phyloP scores from a whole-genome alignment of 2,329 filamentous ascomycete genomes.

The Chaetothyriales sp. region DNA sequence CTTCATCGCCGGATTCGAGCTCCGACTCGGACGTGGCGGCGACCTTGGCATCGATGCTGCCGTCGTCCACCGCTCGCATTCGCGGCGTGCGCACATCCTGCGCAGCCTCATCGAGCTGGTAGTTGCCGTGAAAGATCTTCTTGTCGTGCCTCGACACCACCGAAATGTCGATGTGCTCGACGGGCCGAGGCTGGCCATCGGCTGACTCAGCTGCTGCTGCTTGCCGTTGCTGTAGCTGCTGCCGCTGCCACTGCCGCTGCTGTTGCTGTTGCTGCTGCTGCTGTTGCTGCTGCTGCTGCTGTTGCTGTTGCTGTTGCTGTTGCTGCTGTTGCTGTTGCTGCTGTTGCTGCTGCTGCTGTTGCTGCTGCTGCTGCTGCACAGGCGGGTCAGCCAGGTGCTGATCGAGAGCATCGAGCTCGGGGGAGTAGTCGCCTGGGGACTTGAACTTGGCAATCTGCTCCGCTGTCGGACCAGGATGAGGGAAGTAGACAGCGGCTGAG shows the following conservation, averaged over 20 bases:
- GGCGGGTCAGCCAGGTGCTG: background rate
- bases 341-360: too few relatives aligned
- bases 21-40: constrained; percentile 34
- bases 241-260: too few relatives aligned
- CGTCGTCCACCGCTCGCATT: constrained; percentile 11
- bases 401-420: constrained; percentile 1
- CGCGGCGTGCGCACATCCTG: constrained; percentile 5
- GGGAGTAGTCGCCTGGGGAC: constrained; percentile 9
- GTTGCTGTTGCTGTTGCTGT: too few relatives aligned
- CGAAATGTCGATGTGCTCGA: constrained; percentile 47
- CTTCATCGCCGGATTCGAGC: constrained; percentile 29
- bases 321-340: too few relatives aligned
- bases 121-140: constrained; percentile 47
- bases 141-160: constrained; percentile 47
- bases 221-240: too few relatives aligned
- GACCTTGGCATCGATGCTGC: constrained; percentile 1
- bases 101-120: constrained; percentile 13
- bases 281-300: too few relatives aligned
- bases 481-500: constrained; percentile 51
- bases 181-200: constrained; percentile 1
- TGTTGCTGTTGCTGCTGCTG: too few relatives aligned
- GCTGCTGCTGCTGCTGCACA: background rate
- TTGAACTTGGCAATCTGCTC: constrained; percentile 25
- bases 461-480: constrained; percentile 41
- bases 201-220: background rate